A percentile compares a stretch with the other conserved stretches of the same genome.
These are phyloP conservation scores for Hirsutella thompsonii DNA, from an alignment of 2,329 filamentous ascomycete species.

Conservation along the genomic window DNA sequence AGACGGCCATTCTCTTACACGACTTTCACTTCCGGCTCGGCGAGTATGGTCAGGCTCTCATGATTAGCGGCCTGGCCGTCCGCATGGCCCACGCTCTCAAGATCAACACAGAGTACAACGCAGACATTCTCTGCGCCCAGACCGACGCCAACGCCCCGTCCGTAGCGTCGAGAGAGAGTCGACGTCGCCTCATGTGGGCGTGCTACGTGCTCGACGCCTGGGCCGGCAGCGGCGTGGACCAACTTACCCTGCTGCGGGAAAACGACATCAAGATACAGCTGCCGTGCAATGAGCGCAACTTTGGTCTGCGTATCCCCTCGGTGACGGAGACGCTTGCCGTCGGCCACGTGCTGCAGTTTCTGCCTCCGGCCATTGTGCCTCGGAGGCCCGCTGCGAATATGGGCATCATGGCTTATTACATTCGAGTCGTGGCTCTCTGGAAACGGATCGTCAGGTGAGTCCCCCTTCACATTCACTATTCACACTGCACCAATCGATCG, in stretches of 20 bases:
- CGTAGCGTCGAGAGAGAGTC: constrained; percentile 23
- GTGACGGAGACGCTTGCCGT: constrained; percentile 27
- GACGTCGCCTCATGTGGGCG: constrained; percentile 27
- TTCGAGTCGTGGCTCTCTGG: constrained; percentile 26
- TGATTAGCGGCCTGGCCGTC: constrained; percentile 26
- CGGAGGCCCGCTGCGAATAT: constrained; percentile 26
- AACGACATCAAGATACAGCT: constrained; percentile 28
- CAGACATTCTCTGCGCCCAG: constrained; percentile 24
- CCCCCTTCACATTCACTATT: neutral
- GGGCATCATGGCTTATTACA: constrained; percentile 30
- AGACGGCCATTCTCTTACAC: constrained; percentile 25
- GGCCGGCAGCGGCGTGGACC: constrained; percentile 25
- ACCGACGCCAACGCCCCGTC: constrained; percentile 16
- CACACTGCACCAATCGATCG: neutral
- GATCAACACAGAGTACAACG: constrained; percentile 22
- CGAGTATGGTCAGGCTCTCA: constrained; percentile 25
- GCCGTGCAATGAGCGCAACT: constrained; percentile 26
- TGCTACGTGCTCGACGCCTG: constrained; percentile 27
- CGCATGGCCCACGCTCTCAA: constrained; percentile 28
- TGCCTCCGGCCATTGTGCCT: constrained; percentile 24
- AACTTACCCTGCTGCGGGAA: constrained; percentile 24
- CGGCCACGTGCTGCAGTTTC: constrained; percentile 25
- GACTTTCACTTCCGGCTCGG: constrained; percentile 26
- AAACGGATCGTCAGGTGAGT: constrained; percentile 23
- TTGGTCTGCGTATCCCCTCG: constrained; percentile 25